Evolutionary conservation across 495 filamentous ascomycete genomes (phyloP).

Genomic region (Lophiotrema nucula): DNA sequence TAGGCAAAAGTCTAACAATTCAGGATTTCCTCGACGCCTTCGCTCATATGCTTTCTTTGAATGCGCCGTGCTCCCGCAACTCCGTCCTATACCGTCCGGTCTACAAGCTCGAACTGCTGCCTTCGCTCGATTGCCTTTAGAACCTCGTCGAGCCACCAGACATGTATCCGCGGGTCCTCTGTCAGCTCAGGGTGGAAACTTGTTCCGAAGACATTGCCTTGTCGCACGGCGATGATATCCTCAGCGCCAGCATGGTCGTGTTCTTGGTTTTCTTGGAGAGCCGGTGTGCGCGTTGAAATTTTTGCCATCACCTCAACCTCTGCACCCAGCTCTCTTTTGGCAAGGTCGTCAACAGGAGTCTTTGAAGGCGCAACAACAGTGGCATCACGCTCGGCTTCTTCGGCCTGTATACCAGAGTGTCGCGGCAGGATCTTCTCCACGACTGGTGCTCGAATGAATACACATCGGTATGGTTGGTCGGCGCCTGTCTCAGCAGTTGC

Average conservation of each 20-base stretch:
- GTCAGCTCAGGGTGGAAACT: constrained; percentile 98
- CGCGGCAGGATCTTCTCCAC: constrained; percentile 77
- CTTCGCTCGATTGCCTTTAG: constrained; percentile 32
- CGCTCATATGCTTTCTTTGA: background rate
- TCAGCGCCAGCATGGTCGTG: constrained; percentile 49
- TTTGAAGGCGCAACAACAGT: constrained; percentile 67
- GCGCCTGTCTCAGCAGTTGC: constrained; percentile 10
- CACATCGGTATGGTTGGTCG: constrained; percentile 63
- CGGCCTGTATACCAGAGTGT: constrained; percentile 51
- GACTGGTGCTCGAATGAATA: constrained; percentile 93
- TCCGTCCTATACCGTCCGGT: constrained; percentile 8
- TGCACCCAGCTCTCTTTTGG: constrained; percentile 24
- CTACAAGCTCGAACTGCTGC: constrained; percentile 17
- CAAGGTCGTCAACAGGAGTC: constrained; percentile 30
- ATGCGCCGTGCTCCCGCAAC: background rate
- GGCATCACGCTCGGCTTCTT: constrained; percentile 53
- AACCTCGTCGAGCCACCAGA: constrained; percentile 88
- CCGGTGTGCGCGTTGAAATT: constrained; percentile 47
- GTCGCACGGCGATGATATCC: constrained; percentile 85
- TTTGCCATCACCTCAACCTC: constrained; percentile 60
- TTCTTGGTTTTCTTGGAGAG: constrained; percentile 15
- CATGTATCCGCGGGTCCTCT: constrained; percentile 81
- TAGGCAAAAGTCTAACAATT: no score
- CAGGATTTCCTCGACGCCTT: background rate
- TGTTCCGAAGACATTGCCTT: constrained; percentile 93